Evolutionary conservation across 2,329 filamentous ascomycete species (phyloP), one percentile per base, ranked within the genome.

Genomic region (Pseudovirgaria hyperparasitica): DNA sequence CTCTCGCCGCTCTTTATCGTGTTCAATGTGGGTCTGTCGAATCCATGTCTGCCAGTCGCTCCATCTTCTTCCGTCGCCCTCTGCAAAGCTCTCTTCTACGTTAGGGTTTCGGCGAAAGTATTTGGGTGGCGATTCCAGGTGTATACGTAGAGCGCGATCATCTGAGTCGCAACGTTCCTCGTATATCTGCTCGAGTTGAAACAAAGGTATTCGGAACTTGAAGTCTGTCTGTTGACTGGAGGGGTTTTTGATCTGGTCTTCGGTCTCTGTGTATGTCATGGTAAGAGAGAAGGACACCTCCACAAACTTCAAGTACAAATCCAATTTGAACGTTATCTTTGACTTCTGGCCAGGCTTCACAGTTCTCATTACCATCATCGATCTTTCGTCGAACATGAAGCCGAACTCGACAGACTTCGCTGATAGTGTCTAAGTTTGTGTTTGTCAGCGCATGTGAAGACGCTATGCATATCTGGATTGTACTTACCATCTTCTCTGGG

Each of bases 11-110:
- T 34, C 6, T 6, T 56, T 54, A 19, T 58, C 43, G 29, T 61
- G 57, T n/a, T 68, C 59, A 14, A 81, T 65, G 34, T 72, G 64
- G 1, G 74, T 78, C 38, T 77, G 72, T 12, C 76, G 64, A 30
- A 62, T 70, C 73, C 72, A 80, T 0, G 60, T 54, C 35, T 70
- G 61, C 33, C 57, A 57, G 13, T 70, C 65, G 23, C 48, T 60
- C 74, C 73, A 80, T n/a, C 22, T 27, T 43, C 9, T 46, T 38
- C 25, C 52, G 42, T 8, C 42, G 5, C 55, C 45, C 35, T 70
- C 63, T 2, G 60, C 5, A 45, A n/a, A n/a, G n/a, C n/a, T 34
- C 13, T 55, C 41, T 20, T 43, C 38, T 11, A 51, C 35, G 26
- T 48, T 28, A 6, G 32, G 20, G 19, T 47, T n/a, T n/a, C n/a